Conservation (phyloP, 148 eudicot species). For the Fagopyrum tataricum region DNA sequence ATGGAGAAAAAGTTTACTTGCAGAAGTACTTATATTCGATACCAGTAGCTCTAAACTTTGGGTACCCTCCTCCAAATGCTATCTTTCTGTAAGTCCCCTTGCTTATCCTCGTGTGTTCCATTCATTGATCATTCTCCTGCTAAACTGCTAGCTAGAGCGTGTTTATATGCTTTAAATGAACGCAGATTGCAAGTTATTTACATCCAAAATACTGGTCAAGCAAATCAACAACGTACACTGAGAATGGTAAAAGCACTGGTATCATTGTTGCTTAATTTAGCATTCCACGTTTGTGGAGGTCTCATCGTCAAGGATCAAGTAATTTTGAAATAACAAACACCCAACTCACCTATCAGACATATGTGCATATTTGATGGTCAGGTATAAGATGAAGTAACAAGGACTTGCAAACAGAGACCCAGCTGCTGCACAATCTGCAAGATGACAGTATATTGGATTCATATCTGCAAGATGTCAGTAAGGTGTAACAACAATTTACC, state of each 20-base stretch:
- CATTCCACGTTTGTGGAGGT: slow-evolving; percentile 24
- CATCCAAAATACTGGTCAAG: slow-evolving; percentile 59
- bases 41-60: slow-evolving; percentile 93
- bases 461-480: slow-evolving; percentile 53
- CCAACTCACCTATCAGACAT: neutral
- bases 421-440: slow-evolving; percentile 68
- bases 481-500: slow-evolving; percentile 30
- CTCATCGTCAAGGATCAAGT: slow-evolving; percentile 70
- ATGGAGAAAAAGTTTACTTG: slow-evolving; percentile 45
- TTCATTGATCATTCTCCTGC: neutral
- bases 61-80: slow-evolving; percentile 89
- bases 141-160: neutral
- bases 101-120: slow-evolving; percentile 12
- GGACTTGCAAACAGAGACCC: slow-evolving; percentile 51
- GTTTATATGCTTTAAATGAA: neutral
- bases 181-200: slow-evolving; percentile 81
- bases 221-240: slow-evolving; percentile 58
- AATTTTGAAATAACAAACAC: neutral
- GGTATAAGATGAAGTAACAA: slow-evolving; percentile 83
- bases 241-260: slow-evolving; percentile 39
- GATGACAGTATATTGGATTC: slow-evolving; percentile 79
- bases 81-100: slow-evolving; percentile 62
- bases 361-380: slow-evolving; percentile 23
- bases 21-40: slow-evolving; percentile 83
- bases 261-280: slow-evolving; percentile 15